phyloP scores from a whole-genome alignment of 163 green algal species.

The Botryococcus braunii region DNA sequence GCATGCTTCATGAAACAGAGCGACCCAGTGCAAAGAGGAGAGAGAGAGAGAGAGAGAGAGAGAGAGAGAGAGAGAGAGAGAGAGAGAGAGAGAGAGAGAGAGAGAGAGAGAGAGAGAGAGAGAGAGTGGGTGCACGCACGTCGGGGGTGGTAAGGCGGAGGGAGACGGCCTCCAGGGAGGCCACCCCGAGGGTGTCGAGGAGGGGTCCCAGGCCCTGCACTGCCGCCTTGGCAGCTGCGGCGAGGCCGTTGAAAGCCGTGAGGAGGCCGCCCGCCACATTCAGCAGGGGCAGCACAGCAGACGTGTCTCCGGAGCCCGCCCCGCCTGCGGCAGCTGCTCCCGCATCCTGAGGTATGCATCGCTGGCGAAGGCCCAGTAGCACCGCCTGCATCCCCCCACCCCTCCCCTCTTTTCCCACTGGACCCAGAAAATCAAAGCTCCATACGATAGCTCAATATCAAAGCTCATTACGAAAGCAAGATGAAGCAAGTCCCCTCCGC shows the following conservation, averaged over 20 bases:
- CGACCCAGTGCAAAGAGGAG: too few relatives aligned
- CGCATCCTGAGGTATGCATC: neutral
- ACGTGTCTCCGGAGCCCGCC: conserved; percentile 5
- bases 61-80: too few relatives aligned
- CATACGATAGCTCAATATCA: too few relatives aligned
- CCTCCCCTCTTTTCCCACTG: conserved; percentile 13
- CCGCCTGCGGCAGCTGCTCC: neutral
- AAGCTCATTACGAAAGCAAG: too few relatives aligned
- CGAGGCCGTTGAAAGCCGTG: conserved; percentile 12
- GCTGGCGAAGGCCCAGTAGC: conserved; percentile 1
- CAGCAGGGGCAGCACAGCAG: conserved; percentile 28
- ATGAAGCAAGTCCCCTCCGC: too few relatives aligned
- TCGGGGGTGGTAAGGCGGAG: conserved; percentile 25
- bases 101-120: too few relatives aligned
- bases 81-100: too few relatives aligned
- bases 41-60: too few relatives aligned
- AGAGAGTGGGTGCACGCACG: conserved; percentile 2
- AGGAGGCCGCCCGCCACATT: conserved; percentile 13
- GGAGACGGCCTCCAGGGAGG: conserved; percentile 18
- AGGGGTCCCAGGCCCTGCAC: conserved; percentile 14
- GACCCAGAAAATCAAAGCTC: too few relatives aligned
- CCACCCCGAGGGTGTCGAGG: conserved; percentile 10
- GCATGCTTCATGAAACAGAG: too few relatives aligned
- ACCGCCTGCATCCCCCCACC: neutral
- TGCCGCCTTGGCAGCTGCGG: conserved; percentile 14